Conservation (phyloP, 352 stramenopile genomes). For the Plasmopara halstedii region DNA sequence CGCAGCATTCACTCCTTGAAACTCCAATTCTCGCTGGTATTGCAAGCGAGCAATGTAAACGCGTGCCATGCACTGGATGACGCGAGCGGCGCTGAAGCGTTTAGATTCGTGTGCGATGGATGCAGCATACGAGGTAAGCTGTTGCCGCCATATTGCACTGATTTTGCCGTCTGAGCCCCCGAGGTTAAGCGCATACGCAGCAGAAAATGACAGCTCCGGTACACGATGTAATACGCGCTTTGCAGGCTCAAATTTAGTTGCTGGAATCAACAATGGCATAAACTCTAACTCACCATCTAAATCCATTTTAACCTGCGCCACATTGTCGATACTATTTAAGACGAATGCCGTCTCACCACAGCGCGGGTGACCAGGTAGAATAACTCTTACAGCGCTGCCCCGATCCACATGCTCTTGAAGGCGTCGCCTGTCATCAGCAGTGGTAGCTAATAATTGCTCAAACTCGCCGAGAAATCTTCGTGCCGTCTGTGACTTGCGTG, state of each 20-base stretch:
- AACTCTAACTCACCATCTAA: constrained; percentile 76
- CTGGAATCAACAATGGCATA: constrained; percentile 51
- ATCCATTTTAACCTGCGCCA: constrained; percentile 77
- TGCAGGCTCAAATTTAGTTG: constrained; percentile 42
- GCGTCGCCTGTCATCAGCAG: constrained; percentile 31
- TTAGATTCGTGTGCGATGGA: constrained; percentile 61
- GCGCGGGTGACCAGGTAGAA: constrained; percentile 65
- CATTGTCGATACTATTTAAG: constrained; percentile 45
- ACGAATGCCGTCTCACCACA: constrained; percentile 75
- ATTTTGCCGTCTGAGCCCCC: constrained; percentile 26
- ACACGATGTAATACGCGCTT: constrained; percentile 56
- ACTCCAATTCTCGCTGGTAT: constrained; percentile 57
- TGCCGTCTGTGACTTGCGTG: constrained; percentile 34
- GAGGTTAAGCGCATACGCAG: constrained; percentile 28
- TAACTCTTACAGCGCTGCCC: constrained; percentile 59
- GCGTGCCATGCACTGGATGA: constrained; percentile 67
- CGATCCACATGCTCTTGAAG: constrained; percentile 28
- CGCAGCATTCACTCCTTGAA: constrained; percentile 56
- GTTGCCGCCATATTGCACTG: constrained; percentile 36
- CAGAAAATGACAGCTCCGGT: constrained; percentile 54
- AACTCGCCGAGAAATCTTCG: constrained; percentile 54
- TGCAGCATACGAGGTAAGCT: constrained; percentile 55
- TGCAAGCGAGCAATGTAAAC: constrained; percentile 59
- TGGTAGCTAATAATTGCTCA: constrained; percentile 42
- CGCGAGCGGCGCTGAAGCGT: constrained; percentile 48